phyloP scores from a whole-genome alignment of 495 filamentous ascomycete genomes.

The Talaromyces stipitatus region DNA sequence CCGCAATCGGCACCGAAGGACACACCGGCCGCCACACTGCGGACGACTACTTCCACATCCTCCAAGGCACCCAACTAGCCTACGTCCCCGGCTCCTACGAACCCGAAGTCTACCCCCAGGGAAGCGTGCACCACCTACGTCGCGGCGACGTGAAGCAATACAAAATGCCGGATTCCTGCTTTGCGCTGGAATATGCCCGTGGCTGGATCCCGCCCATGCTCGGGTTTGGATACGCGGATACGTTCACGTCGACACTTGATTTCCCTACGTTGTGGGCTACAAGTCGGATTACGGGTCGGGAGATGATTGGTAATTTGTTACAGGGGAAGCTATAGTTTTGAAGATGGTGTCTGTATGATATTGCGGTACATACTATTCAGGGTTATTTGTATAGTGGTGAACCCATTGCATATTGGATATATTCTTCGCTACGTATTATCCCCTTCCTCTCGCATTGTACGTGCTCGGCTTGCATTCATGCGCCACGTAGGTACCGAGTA shows the following conservation, averaged over 20 bases:
- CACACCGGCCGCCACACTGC: constrained; percentile 82
- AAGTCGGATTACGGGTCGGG: constrained; percentile 55
- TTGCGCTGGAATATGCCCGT: constrained; percentile 80
- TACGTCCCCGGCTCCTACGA: constrained; percentile 62
- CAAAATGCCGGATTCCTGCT: constrained; percentile 71
- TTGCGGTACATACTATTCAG: constrained; percentile 3
- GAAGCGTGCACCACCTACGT: constrained; percentile 67
- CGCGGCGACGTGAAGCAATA: constrained; percentile 81
- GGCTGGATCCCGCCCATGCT: constrained; percentile 91
- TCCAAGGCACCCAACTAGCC: constrained; percentile 64
- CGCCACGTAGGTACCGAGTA: not conserved
- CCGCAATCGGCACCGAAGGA: constrained; percentile 80
- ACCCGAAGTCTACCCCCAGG: constrained; percentile 67
- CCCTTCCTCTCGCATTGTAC: not conserved
- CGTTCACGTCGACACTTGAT: constrained; percentile 66
- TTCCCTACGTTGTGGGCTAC: constrained; percentile 74
- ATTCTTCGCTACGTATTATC: not conserved
- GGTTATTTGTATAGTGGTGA: not conserved
- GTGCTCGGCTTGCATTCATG: not conserved
- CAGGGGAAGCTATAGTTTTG: constrained; percentile 60
- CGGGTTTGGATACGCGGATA: constrained; percentile 78
- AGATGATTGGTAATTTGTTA: constrained; percentile 66
- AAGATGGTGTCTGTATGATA: not conserved
- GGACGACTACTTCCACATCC: constrained; percentile 90
- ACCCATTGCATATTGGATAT: not conserved